Evolutionary conservation across 2,329 filamentous ascomycete species (phyloP).

Genomic region (Pseudocercospora fuligena): DNA sequence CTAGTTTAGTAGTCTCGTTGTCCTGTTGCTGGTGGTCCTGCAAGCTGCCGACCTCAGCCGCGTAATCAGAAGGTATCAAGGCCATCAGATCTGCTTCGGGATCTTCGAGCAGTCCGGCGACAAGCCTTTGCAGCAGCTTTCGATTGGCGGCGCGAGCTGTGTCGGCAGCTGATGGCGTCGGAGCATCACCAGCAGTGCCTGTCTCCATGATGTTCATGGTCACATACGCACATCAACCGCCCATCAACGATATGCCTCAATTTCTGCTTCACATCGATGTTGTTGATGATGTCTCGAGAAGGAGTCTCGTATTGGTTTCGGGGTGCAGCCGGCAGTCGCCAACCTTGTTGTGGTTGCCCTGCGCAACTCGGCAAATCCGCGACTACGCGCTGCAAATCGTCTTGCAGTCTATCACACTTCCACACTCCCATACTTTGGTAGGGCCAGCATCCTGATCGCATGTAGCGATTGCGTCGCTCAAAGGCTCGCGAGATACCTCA

Average conservation of each 20-base stretch:
- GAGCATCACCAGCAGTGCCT: no score
- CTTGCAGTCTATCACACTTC: neutral
- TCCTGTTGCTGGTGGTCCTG: neutral
- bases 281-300: no score
- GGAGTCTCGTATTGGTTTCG: no score
- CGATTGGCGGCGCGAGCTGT: neutral
- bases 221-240: no score
- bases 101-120: neutral
- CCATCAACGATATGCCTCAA: no score
- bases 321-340: no score
- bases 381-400: neutral
- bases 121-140: neutral
- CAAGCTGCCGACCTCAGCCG: neutral
- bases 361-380: neutral
- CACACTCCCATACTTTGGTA: slow-evolving; percentile 11
- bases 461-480: slow-evolving; percentile 38
- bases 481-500: slow-evolving; percentile 29
- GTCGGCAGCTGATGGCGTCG: no score
- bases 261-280: no score
- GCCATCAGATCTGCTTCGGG: neutral
- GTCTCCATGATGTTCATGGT: no score
- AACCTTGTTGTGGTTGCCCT: neutral
- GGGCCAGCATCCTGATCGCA: slow-evolving; percentile 21
- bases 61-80: neutral
- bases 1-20: no score